Evolutionary conservation across 148 eudicot genomes (phyloP), one percentile per base, ranked within the genome.

Genomic region (Camellia lanceoleosa): DNA sequence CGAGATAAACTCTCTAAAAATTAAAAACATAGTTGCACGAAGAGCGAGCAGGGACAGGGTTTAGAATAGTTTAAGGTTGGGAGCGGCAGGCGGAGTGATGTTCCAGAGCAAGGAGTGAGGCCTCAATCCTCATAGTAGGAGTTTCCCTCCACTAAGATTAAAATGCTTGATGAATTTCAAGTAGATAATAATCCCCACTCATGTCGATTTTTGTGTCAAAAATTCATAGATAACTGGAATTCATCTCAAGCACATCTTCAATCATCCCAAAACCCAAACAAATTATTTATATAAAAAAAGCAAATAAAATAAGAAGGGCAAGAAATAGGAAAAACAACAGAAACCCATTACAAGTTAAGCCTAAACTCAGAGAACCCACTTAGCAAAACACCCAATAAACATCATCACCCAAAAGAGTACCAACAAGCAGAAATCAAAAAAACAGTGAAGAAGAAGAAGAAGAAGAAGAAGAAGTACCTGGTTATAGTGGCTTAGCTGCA

Each of bases 401-500:
- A 44, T 46, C n/a, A n/a, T n/a, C 52, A 49, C 52, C 52, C 52
- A 49, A 49, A 49, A 49, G 52, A 49, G 52, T 49, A 49, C 56
- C 74, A 13, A 19, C 15, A 71, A n/a, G 54, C 14, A 18, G 18
- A 23, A 63, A 19, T 3, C 23, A 30, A 30, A 1, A 30, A 30
- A 30, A 30, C 11, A 46, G 61, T 11, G 56, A 49, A 23, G 30
- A 23, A 42, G n/a, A n/a, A n/a, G n/a, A n/a, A n/a, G n/a, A n/a
- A n/a, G n/a, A n/a, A n/a, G n/a, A n/a, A n/a, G 61, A 47, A 65
- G 20, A 5, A 44, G 56, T 76, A 64, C 71, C 79, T 49, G 60
- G 7, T 49, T 44, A 59, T 63, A 8, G 43, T 64, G 41, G 56
- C 43, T 5, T 46, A 64, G 79, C 44, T 64, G 60, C 23, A 18